Percentiles rank a stretch among this genome's conserved stretches.
Evolutionary conservation across 305 asterid genomes (phyloP).

Genomic region (Ruellia speciosa): DNA sequence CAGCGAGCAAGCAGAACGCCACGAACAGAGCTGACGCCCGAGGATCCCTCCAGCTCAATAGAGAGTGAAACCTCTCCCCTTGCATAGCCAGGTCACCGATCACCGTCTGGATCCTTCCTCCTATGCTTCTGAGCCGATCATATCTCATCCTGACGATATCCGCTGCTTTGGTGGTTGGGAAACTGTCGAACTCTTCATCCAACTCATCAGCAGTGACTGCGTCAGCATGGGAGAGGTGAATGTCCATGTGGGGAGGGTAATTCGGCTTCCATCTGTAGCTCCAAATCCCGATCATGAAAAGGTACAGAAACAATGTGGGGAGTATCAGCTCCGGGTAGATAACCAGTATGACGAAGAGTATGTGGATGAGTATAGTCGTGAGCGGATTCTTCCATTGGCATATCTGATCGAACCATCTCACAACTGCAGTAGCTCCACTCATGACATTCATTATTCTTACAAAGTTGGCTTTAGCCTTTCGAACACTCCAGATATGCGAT

Average conservation of each 20-base stretch:
- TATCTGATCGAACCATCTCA: slow-evolving; percentile 61
- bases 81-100: slow-evolving; percentile 74
- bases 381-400: slow-evolving; percentile 73
- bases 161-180: slow-evolving; percentile 46
- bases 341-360: slow-evolving; percentile 45
- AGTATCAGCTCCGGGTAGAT: slow-evolving; percentile 53
- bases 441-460: slow-evolving; percentile 38
- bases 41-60: slow-evolving; percentile 74
- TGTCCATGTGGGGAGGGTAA: slow-evolving; percentile 83
- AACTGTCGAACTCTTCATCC: slow-evolving; percentile 71
- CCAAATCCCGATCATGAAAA: slow-evolving; percentile 64
- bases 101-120: slow-evolving; percentile 67
- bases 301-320: slow-evolving; percentile 63
- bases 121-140: slow-evolving; percentile 65
- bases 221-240: slow-evolving; percentile 59
- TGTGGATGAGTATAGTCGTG: slow-evolving; percentile 62
- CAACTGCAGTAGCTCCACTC: slow-evolving; percentile 33
- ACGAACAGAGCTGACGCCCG: slow-evolving; percentile 68
- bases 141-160: slow-evolving; percentile 61
- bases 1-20: slow-evolving; percentile 45
- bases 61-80: slow-evolving; percentile 57
- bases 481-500: slow-evolving; percentile 65
- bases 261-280: slow-evolving; percentile 59
- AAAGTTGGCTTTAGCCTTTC: slow-evolving; percentile 75
- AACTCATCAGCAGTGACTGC: slow-evolving; percentile 45